Percentiles rank a stretch among this genome's conserved stretches.
Evolutionary conservation across 352 stramenopile species (phyloP).

Genomic region (Globisporangium irregulare): DNA sequence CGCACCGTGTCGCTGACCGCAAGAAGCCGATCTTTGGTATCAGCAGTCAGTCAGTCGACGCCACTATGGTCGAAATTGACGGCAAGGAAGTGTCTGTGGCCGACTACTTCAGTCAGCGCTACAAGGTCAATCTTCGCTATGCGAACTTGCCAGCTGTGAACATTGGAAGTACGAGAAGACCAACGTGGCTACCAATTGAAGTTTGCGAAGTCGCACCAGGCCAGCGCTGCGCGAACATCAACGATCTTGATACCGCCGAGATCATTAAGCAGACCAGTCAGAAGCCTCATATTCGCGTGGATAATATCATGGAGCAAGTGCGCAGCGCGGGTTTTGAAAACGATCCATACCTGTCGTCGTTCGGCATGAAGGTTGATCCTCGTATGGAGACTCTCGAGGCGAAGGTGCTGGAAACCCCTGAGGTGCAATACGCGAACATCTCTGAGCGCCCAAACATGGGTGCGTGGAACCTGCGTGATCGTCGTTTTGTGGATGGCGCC

Average conservation of each 20-base stretch:
- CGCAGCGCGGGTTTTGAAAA: neutral
- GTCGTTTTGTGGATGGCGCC: neutral
- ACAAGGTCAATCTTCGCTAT: neutral
- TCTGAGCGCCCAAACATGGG: constrained; percentile 1
- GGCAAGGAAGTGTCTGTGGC: neutral
- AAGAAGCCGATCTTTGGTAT: constrained; percentile 1
- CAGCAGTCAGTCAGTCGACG: neutral
- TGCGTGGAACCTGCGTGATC: neutral
- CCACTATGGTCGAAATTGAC: neutral
- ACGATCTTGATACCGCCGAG: neutral
- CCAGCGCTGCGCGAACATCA: neutral
- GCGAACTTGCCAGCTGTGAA: neutral
- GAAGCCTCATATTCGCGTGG: neutral
- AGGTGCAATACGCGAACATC: neutral
- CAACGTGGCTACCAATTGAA: neutral
- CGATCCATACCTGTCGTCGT: neutral
- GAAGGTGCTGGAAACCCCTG: neutral
- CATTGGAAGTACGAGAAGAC: neutral
- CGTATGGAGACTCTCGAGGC: neutral
- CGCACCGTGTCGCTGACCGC: neutral
- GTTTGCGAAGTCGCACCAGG: neutral
- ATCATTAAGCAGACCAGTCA: constrained; percentile 1
- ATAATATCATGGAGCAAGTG: neutral
- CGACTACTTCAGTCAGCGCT: neutral
- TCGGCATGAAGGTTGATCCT: neutral